phyloP scores from a whole-genome alignment of 306 rosid species.

The Castanea crenata region DNA sequence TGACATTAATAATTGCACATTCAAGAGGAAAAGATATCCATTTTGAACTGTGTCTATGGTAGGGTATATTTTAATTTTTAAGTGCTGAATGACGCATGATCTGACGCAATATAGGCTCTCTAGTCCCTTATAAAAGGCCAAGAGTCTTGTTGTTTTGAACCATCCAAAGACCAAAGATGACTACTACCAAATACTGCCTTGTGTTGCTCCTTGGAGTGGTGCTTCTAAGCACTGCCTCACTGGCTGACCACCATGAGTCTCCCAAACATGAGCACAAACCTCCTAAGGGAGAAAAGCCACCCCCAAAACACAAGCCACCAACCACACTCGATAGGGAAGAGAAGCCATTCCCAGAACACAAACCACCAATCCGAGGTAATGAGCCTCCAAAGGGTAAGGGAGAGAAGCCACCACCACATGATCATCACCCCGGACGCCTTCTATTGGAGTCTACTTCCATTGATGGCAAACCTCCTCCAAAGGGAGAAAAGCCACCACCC shows the following conservation, averaged over 20 bases:
- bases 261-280: not conserved
- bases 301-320: slow-evolving; percentile 3
- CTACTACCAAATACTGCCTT: not conserved
- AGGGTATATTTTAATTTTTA: not conserved
- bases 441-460: too few species aligned
- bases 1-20: too few species aligned
- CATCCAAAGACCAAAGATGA: not conserved
- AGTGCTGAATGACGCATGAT: not conserved
- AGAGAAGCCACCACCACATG: not conserved
- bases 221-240: not conserved
- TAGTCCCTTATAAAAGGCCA: not conserved
- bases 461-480: not conserved
- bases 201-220: slow-evolving; percentile 1
- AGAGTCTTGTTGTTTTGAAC: not conserved
- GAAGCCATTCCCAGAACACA: not conserved
- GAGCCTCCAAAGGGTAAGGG: not conserved
- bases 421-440: too few species aligned
- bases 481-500: slow-evolving; percentile 8
- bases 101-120: not conserved
- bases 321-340: not conserved
- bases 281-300: slow-evolving; percentile 11
- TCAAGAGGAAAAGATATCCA: not conserved
- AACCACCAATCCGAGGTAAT: not conserved
- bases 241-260: not conserved
- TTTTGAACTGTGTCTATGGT: not conserved